Conservation (phyloP, 2,329 filamentous ascomycete species). For the Dactylellina leptospora region DNA sequence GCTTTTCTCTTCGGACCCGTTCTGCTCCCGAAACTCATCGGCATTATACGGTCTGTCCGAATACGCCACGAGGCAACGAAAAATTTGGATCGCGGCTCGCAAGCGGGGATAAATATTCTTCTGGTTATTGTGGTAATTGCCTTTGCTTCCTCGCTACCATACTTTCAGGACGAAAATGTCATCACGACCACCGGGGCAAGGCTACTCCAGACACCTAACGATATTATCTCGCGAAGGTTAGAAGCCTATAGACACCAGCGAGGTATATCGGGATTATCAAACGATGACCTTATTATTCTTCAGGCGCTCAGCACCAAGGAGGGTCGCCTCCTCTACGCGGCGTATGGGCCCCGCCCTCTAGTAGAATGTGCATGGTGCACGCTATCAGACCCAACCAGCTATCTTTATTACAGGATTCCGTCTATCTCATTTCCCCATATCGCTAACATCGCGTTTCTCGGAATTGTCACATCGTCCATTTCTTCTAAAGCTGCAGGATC, state of each 20-base stretch:
- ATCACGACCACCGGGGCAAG: slow-evolving; percentile 80
- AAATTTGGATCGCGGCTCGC: slow-evolving; percentile 66
- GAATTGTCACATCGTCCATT: slow-evolving; percentile 74
- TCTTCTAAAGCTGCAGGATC: slow-evolving; percentile 70
- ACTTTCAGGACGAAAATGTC: slow-evolving; percentile 79
- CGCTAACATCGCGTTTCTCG: slow-evolving; percentile 75
- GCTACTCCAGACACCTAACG: slow-evolving; percentile 78
- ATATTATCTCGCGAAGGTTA: slow-evolving; percentile 83
- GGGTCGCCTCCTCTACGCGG: slow-evolving; percentile 80
- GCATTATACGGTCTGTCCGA: slow-evolving; percentile 68
- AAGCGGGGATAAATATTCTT: slow-evolving; percentile 70
- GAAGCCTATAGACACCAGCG: slow-evolving; percentile 65
- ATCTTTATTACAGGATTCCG: slow-evolving; percentile 82
- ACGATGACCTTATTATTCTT: slow-evolving; percentile 72
- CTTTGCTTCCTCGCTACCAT: slow-evolving; percentile 71
- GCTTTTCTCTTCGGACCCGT: slow-evolving; percentile 72
- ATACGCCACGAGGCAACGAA: slow-evolving; percentile 62
- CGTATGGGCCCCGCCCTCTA: slow-evolving; percentile 79
- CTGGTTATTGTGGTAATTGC: slow-evolving; percentile 65
- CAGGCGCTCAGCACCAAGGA: slow-evolving; percentile 75
- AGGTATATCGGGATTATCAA: slow-evolving; percentile 62
- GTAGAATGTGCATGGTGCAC: slow-evolving; percentile 83
- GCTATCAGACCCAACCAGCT: slow-evolving; percentile 73
- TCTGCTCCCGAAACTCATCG: slow-evolving; percentile 72
- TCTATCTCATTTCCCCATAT: slow-evolving; percentile 79